Percentiles rank a stretch among this genome's conserved stretches.
Conservation (phyloP, 331 rosid species). For the Quercus lobata region DNA sequence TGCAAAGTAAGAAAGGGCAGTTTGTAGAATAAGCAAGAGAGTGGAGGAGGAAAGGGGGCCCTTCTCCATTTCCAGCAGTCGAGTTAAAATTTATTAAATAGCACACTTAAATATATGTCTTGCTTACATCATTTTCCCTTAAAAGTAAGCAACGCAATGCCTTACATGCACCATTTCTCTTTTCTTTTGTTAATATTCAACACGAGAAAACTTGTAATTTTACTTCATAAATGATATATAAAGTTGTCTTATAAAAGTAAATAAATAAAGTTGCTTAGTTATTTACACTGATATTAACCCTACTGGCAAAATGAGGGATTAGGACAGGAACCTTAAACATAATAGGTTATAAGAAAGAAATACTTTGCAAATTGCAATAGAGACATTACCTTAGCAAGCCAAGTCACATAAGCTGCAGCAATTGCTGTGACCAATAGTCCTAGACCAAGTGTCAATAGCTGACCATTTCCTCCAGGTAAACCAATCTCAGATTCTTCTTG, state of each 20-base stretch:
- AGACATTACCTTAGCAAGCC: conserved; percentile 72
- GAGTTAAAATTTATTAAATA: not conserved
- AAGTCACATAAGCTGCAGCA: conserved; percentile 85
- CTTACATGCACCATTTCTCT: not conserved
- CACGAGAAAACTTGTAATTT: too few species aligned
- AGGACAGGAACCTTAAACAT: not conserved
- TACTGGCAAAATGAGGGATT: not conserved
- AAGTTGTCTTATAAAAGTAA: too few species aligned
- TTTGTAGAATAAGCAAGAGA: not conserved
- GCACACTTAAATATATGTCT: not conserved
- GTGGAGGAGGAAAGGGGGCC: not conserved
- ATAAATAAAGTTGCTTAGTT: not conserved
- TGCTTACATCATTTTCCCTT: not conserved
- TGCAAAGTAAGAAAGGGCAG: not conserved
- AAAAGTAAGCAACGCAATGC: too few species aligned
- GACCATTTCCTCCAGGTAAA: conserved; percentile 69
- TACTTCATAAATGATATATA: too few species aligned
- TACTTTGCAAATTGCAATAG: not conserved
- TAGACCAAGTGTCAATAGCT: conserved; percentile 73
- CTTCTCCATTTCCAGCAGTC: not conserved
- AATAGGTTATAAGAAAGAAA: not conserved
- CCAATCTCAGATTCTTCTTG: conserved; percentile 35
- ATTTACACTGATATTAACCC: not conserved
- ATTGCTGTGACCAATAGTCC: conserved; percentile 79
- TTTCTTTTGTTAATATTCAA: not conserved